Evolutionary conservation across 2,329 filamentous ascomycete genomes (phyloP).

Genomic region (Botrytis elliptica): DNA sequence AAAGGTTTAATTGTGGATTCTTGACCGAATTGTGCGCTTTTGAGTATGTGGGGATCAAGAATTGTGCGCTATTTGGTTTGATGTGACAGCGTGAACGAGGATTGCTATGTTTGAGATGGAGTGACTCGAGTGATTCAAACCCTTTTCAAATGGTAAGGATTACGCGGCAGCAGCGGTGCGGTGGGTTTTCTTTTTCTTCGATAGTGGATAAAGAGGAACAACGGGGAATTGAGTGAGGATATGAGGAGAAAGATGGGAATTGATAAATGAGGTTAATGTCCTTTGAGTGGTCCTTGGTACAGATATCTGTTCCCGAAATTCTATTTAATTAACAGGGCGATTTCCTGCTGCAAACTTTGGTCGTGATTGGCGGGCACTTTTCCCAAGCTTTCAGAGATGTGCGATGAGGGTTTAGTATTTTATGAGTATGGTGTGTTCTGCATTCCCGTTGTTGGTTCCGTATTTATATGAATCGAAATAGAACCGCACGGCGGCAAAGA

Average conservation of each 20-base stretch:
- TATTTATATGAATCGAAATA: not conserved
- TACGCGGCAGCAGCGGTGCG: conserved; percentile 7
- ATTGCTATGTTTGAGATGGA: conserved; percentile 10
- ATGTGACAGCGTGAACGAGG: not conserved
- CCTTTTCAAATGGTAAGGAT: conserved; percentile 5
- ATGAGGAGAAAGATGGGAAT: not conserved
- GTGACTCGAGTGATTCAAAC: not conserved
- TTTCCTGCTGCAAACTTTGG: not conserved
- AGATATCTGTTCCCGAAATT: not conserved
- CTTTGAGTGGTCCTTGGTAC: not conserved
- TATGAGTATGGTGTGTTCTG: not conserved
- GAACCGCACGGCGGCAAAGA: not conserved
- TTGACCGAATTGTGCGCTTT: conserved; percentile 9
- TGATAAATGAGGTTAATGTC: conserved; percentile 2
- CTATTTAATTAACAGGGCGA: not conserved
- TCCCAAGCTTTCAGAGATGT: not conserved
- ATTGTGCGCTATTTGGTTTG: conserved; percentile 20
- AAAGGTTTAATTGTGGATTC: conserved; percentile 11
- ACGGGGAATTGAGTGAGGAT: not conserved
- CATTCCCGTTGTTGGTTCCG: not conserved
- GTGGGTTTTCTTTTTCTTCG: not conserved
- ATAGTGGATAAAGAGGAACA: conserved; percentile 2
- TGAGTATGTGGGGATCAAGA: conserved; percentile 8
- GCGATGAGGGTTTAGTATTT: not conserved
- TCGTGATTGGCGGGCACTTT: not conserved